Evolutionary conservation across 768 basidiomycete species (phyloP), one percentile per base, ranked within the genome.

Genomic region (Calvatia gigantea): DNA sequence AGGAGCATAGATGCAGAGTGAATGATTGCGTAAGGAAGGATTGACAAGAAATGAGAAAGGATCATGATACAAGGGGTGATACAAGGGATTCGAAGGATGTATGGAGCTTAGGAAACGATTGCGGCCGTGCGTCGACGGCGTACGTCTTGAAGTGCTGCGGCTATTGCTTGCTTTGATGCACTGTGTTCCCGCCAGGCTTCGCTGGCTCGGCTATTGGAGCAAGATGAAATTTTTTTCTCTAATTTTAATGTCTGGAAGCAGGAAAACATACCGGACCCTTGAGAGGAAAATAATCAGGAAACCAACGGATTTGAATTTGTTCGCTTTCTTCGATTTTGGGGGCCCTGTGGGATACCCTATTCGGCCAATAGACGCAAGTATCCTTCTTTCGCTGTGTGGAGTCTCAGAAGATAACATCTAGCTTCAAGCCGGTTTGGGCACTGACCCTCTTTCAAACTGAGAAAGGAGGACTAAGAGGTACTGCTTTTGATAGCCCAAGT

Each of bases 401-500:
- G n/a, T 38, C n/a, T 39, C 49, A 60, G 19, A 46, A 63, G 58
- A 35, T n/a, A n/a, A n/a, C n/a, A 17, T 54, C n/a, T 9, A 12
- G 48, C 23, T 56, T 23, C 48, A 21, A 48, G 21, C 14, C 15
- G 32, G 21, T 9, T 21, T 35, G 2, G 7, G 35, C n/a, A 51
- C 79, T 59, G 48, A 91, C 91, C 84, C 87, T 64, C 79, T 81
- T 73, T 91, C 86, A 54, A 86, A 83, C 55, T 80, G 78, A 19
- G 80, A 67, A 23, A 97, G 70, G n/a, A 95, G 74, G 2, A 85
- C 71, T 7, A 94, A 73, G 9, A 98, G 76, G 67, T 98, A 98
- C 44, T 80, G 75, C 67, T 99, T 99, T 74, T 98, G 97, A 64
- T 93, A 85, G 14, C 79, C 75, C 42, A 98, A 76, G 61, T 85